Base-by-base conservation (phyloP, 495 filamentous ascomycete species). In the Neurospora intermedia region DNA sequence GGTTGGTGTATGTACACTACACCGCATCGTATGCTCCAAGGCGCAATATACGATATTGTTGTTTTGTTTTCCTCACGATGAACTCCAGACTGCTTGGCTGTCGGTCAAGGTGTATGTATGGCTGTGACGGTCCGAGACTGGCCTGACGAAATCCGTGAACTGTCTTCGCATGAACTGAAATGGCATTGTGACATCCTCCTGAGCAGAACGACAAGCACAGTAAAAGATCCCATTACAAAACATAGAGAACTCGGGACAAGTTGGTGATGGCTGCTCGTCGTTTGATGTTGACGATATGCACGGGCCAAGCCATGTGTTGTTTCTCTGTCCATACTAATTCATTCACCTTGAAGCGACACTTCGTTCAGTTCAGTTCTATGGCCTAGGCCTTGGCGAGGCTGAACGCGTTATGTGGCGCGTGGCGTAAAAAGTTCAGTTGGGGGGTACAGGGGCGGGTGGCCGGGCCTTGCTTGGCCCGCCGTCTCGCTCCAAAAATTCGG, bases 401-500 rank as follows among this genome's bases (percentile, higher is more conserved):
- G 74, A 73, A 75, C 71, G 72, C 75, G 73, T 16, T 54, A 7
- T 71, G 66, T 71, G 66, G 72, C 59, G 46, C 59, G 72, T 73
- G 71, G 72, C 72, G 72, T 41, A 72, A 66, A 41, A 40, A 20
- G 43, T 54, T 40, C 16, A 40, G 54, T 39, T 39, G 4, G 35
- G 6, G 35, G 35, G 54, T 66, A 66, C 54, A 66, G 15, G 54
- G 13, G 48, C 48, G 48, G 23, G 54, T 62, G 11, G n/a, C 31
- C 20, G 48, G 69, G 59, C 69, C 42, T 27, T 69, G 46, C 39
- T 8, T 39, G 39, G 35, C 35, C 35, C 35, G 69, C 46, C 35
- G 27, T 66, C 10, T 41, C 23, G 74, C 69, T 54, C 69, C 71
- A 71, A 78, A 78, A 78, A 75, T 75, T 78, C 71, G 74, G 38